Evolutionary conservation across 1,284 basidiomycete species (phyloP).

Genomic region (Cryptococcus neoformans): DNA sequence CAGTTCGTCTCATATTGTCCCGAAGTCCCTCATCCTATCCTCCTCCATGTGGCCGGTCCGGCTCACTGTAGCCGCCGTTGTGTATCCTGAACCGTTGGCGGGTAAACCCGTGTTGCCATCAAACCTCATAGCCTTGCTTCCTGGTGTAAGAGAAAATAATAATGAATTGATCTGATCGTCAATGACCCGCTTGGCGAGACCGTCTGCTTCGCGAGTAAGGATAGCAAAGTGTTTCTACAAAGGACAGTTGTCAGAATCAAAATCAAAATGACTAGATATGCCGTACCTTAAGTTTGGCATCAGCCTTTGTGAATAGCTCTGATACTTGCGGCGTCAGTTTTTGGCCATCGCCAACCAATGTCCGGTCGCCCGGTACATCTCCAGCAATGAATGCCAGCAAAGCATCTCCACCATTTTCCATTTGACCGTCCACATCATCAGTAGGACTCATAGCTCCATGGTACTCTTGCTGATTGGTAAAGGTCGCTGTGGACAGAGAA

Average conservation of each 20-base stretch:
- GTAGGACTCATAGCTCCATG: constrained; percentile 1
- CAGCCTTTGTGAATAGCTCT: constrained; percentile 50
- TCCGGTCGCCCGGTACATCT: constrained; percentile 30
- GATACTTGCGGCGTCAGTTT: constrained; percentile 41
- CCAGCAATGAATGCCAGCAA: constrained; percentile 35
- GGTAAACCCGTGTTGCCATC: constrained; percentile 13
- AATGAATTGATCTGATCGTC: constrained; percentile 45
- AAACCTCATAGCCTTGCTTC: constrained; percentile 21
- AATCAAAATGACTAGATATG: not conserved
- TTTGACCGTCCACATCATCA: too few relatives aligned
- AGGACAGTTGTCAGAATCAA: not conserved
- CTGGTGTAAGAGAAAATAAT: constrained; percentile 13
- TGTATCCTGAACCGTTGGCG: constrained; percentile 2
- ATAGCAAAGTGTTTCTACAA: constrained; percentile 46
- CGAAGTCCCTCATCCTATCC: constrained; percentile 14
- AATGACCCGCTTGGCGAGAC: constrained; percentile 43
- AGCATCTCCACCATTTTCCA: constrained; percentile 18
- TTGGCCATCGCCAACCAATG: constrained; percentile 44
- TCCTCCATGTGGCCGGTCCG: not conserved
- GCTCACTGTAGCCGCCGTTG: not conserved
- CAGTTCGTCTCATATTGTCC: constrained; percentile 10
- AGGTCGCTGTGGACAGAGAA: constrained; percentile 8
- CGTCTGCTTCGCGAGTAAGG: constrained; percentile 49
- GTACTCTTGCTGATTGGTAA: constrained; percentile 7
- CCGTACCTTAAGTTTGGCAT: constrained; percentile 49